A percentile compares a stretch with the other conserved stretches of the same genome.
Conservation (phyloP, 1,284 basidiomycete species). For the Ustilago lituana region DNA sequence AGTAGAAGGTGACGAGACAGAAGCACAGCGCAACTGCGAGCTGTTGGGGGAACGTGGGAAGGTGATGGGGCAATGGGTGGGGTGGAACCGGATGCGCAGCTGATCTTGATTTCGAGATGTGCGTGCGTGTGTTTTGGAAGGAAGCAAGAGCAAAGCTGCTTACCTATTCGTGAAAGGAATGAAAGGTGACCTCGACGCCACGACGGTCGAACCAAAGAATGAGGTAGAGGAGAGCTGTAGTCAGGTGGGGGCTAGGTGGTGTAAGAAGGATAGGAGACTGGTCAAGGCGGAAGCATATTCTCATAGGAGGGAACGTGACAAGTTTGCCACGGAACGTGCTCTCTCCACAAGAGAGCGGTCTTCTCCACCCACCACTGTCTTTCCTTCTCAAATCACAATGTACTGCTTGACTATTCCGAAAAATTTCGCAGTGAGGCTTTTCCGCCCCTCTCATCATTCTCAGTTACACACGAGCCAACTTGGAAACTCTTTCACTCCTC, state of each 20-base stretch:
- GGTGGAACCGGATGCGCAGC: neutral
- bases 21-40: slow-evolving; percentile 2
- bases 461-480: slow-evolving; percentile 6
- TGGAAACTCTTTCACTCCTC: too few species aligned
- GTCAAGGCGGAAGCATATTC: neutral
- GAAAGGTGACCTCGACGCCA: slow-evolving; percentile 14
- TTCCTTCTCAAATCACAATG: too few species aligned
- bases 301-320: slow-evolving; percentile 31
- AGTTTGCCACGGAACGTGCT: slow-evolving; percentile 36
- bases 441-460: slow-evolving; percentile 11
- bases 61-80: too few species aligned
- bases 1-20: slow-evolving; percentile 9
- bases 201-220: slow-evolving; percentile 14
- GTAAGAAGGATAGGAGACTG: slow-evolving; percentile 1
- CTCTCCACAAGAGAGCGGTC: slow-evolving; percentile 1
- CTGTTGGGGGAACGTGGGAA: neutral
- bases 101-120: neutral
- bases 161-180: slow-evolving; percentile 9
- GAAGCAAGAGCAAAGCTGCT: slow-evolving; percentile 17
- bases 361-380: slow-evolving; percentile 6
- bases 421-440: slow-evolving; percentile 11
- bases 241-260: too few species aligned
- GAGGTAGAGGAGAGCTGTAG: neutral
- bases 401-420: slow-evolving; percentile 10
- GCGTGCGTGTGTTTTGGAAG: neutral